Conservation (phyloP, 140 eudicot genomes). For the Cichorium intybus region DNA sequence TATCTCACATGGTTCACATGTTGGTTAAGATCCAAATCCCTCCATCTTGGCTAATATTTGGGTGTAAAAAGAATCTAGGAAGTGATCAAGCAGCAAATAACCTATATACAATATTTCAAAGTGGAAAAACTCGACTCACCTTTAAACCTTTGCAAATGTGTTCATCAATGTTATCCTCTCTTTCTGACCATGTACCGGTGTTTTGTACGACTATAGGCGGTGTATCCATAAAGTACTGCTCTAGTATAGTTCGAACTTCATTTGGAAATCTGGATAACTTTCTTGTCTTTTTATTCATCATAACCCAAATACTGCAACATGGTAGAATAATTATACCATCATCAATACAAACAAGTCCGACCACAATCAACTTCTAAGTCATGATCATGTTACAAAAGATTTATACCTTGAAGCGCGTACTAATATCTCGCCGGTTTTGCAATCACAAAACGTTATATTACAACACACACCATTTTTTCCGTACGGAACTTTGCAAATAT, state of each 20-base stretch:
- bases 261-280: constrained; percentile 61
- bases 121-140: background rate
- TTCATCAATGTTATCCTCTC: background rate
- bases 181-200: constrained; percentile 9
- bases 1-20: constrained; percentile 77
- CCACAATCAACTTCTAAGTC: background rate
- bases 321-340: background rate
- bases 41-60: constrained; percentile 51
- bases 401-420: constrained; percentile 37
- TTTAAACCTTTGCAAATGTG: background rate
- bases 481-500: constrained; percentile 47
- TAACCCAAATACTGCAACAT: background rate
- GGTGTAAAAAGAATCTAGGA: background rate
- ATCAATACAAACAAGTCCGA: background rate
- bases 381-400: background rate
- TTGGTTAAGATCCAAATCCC: constrained; percentile 60
- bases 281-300: constrained; percentile 66
- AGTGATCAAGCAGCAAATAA: background rate
- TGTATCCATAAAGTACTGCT: constrained; percentile 40
- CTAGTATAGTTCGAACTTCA: constrained; percentile 53
- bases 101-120: no score
- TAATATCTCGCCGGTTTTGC: constrained; percentile 42
- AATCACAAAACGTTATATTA: constrained; percentile 43
- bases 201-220: constrained; percentile 38
- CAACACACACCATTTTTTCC: constrained; percentile 59